phyloP scores from a whole-genome alignment of 345 rosid species.

The Acer yangbiense region DNA sequence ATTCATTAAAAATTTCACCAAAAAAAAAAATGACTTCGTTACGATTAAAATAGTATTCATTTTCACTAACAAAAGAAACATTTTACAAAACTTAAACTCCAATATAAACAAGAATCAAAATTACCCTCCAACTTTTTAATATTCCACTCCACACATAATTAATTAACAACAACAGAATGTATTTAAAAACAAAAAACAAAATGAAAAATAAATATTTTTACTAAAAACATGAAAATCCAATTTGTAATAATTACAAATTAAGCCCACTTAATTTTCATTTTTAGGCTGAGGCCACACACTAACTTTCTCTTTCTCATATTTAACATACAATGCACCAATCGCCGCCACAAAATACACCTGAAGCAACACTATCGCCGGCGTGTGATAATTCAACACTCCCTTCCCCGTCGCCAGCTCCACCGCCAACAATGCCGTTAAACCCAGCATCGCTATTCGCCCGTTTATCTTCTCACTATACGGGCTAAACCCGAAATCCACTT shows the following conservation, averaged over 20 bases:
- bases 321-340: slow-evolving; percentile 59
- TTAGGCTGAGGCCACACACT: slow-evolving; percentile 68
- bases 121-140: no score
- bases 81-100: no score
- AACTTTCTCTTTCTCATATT: slow-evolving; percentile 75
- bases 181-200: no score
- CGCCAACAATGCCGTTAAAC: slow-evolving; percentile 68
- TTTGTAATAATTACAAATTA: background rate
- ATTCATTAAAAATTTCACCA: no score
- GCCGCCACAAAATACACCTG: slow-evolving; percentile 79
- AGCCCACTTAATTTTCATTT: slow-evolving; percentile 8
- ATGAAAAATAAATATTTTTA: background rate
- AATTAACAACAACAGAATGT: background rate
- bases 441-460: slow-evolving; percentile 73
- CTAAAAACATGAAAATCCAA: background rate
- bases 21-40: no score
- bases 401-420: slow-evolving; percentile 94
- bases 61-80: no score
- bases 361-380: slow-evolving; percentile 67
- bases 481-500: slow-evolving; percentile 81
- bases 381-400: slow-evolving; percentile 73
- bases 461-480: slow-evolving; percentile 72
- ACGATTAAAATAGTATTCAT: no score
- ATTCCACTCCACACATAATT: background rate
- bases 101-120: no score